Evolutionary conservation across 306 rosid genomes (phyloP), one percentile per base, ranked within the genome.

Genomic region (Carpinus fangiana): DNA sequence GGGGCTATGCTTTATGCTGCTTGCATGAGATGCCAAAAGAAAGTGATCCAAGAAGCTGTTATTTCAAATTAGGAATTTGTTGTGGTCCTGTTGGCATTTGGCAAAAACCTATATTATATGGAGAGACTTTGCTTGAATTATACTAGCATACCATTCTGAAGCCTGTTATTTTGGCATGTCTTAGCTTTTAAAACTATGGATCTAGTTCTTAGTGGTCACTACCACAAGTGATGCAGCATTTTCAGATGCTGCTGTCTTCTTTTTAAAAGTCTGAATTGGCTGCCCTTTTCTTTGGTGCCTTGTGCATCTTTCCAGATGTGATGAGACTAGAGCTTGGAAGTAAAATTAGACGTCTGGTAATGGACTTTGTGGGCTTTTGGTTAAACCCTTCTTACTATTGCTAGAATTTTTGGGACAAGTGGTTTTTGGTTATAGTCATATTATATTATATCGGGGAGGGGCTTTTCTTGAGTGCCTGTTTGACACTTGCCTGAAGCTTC

Each of bases 201-300:
- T 68, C 65, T 46, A 52, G 41, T 16, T 72, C 34, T 82, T 17
- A n/a, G 21, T 36, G 50, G 72, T 18, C 16, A 31, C 26, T 11
- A 18, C 26, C 26, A 47, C 62, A 79, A 73, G 65, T 76, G 76
- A 14, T 26, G 66, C 41, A 57, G 59, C 59, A 72, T 78, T 72
- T 80, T 66, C 23, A 17, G 72, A 34, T 66, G 48, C 51, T 38
- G 8, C 51, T 66, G 23, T 31, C 51, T 3, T 66, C 20, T 38
- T 34, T 31, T 57, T 18, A 57, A 18, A 23, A 23, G 11, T 59
- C 5, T 59, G 16, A 59, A 59, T 16, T 59, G 36, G 17, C 65
- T 12, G 31, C 65, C 36, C 20, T 23, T 59, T 59, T 21, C 16
- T 59, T 21, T 59, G 61, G 21, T 55, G 28, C 10, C 61, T 55